Evolutionary conservation across 1,284 basidiomycete genomes (phyloP).

Genomic region (Tilletiopsis washingtonensis): DNA sequence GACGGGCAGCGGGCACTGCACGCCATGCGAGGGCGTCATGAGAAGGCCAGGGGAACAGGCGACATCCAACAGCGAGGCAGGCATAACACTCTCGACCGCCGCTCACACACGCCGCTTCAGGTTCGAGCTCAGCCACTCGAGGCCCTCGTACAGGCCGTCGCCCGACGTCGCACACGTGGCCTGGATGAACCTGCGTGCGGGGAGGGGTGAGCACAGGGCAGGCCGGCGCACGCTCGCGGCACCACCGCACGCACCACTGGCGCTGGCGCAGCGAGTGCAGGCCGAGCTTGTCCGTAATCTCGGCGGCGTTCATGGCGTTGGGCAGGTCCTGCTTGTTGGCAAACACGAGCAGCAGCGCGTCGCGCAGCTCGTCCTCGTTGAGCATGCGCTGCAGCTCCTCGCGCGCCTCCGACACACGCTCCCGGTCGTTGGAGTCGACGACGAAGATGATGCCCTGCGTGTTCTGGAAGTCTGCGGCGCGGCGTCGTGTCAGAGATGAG

Average conservation of each 20-base stretch:
- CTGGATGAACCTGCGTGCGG: constrained; percentile 74
- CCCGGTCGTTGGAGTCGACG: constrained; percentile 72
- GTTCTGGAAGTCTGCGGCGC: constrained; percentile 7
- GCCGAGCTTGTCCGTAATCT: constrained; percentile 95
- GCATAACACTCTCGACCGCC: too few species aligned
- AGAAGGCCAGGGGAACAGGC: too few species aligned
- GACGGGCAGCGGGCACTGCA: too few species aligned
- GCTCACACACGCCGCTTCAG: constrained; percentile 12
- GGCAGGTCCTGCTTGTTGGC: constrained; percentile 6
- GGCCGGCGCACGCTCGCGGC: constrained; percentile 1
- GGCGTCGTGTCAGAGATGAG: not conserved
- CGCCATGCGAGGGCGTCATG: too few species aligned
- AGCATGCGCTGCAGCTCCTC: constrained; percentile 94
- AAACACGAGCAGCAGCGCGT: constrained; percentile 84
- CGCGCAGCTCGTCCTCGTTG: constrained; percentile 95
- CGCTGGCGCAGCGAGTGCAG: constrained; percentile 91
- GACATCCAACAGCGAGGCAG: too few species aligned
- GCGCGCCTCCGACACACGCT: constrained; percentile 91
- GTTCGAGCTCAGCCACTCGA: constrained; percentile 40
- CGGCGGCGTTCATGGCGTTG: constrained; percentile 92
- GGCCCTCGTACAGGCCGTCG: constrained; percentile 54
- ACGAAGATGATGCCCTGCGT: constrained; percentile 60
- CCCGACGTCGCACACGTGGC: constrained; percentile 98
- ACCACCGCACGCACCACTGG: constrained; percentile 67
- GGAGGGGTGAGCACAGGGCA: not conserved